Base-by-base conservation (phyloP, 495 filamentous ascomycete genomes). In the Glutinoglossum americanum region DNA sequence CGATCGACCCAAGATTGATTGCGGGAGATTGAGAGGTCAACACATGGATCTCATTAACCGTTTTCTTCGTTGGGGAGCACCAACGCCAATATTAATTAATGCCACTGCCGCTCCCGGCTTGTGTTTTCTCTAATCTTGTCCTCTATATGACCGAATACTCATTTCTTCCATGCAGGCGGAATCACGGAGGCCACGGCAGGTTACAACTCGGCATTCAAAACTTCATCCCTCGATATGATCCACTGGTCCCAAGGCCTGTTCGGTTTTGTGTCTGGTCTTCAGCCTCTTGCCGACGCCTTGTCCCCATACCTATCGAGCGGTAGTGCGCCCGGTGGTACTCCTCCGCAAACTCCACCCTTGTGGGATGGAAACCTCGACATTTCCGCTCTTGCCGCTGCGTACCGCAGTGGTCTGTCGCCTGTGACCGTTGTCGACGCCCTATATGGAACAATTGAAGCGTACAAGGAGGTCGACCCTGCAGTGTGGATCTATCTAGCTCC, bases 401-500 rank as follows among this genome's bases (percentile, higher is more conserved):
- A 75, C 55, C 62, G 56, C 28, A 51, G 60, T 9, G 72, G 73
- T 10, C 59, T 74, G 9, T 74, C 73, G n/a, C 71, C 71, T 32
- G 63, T 71, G 19, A 69, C 65, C 0, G 64, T 76, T 49, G 61
- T 69, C 35, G 68, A 65, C 59, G 60, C 60, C 23, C 65, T 76
- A 10, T 71, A 69, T 56, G 65, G 72, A 39, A 67, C 67, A 15
- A 73, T 75, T 32, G 66, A 70, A 41, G 64, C 66, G 35, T 78
- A 80, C 61, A 30, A 72, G 8, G 62, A 63, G 17, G 57, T 72
- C 27, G 71, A 81, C 60, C 65, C 74, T 2, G 75, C 73, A 2
- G 74, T 79, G 0, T 81, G 76, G 76, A 80, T 78, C 15, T 67
- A 73, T 44, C 70, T 73, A 5, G 66, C 72, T 33, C 54, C 68